Evolutionary conservation across 176 grass and related monocot species (phyloP).

Genomic region (Phyllostachys edulis): DNA sequence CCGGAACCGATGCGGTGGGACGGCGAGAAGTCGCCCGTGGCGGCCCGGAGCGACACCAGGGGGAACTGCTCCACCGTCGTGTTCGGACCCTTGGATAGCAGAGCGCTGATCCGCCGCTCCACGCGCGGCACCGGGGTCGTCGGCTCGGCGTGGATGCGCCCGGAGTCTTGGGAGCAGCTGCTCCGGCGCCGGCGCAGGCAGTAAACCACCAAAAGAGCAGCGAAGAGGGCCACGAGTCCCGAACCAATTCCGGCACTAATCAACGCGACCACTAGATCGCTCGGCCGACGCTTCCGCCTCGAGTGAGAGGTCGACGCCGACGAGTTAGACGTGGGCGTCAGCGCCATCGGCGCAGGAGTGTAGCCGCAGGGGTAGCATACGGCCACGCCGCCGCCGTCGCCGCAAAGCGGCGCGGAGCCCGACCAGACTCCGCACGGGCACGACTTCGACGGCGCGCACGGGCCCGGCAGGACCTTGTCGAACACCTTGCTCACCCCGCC

Average conservation of each 20-base stretch:
- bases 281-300: constrained; percentile 8
- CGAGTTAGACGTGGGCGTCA: constrained; percentile 17
- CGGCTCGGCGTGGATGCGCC: constrained; percentile 57
- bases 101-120: constrained; percentile 48
- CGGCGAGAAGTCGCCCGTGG: constrained; percentile 52
- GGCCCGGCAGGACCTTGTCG: constrained; percentile 66
- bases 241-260: constrained; percentile 38
- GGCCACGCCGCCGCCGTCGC: neutral
- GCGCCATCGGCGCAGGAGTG: constrained; percentile 1
- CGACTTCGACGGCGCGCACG: constrained; percentile 43
- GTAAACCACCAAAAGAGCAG: neutral
- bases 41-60: constrained; percentile 46
- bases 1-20: constrained; percentile 76
- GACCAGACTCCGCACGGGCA: constrained; percentile 77
- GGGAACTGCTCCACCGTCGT: constrained; percentile 87
- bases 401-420: constrained; percentile 45
- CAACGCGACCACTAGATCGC: constrained; percentile 29
- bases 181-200: constrained; percentile 18
- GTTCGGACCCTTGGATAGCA: constrained; percentile 77
- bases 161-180: constrained; percentile 27
- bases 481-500: constrained; percentile 49
- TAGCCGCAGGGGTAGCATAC: constrained; percentile 69
- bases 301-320: constrained; percentile 3
- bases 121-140: constrained; percentile 24
- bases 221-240: constrained; percentile 9